Base-by-base conservation (phyloP, 1,284 basidiomycete genomes). In the Coriolopsis trogii region DNA sequence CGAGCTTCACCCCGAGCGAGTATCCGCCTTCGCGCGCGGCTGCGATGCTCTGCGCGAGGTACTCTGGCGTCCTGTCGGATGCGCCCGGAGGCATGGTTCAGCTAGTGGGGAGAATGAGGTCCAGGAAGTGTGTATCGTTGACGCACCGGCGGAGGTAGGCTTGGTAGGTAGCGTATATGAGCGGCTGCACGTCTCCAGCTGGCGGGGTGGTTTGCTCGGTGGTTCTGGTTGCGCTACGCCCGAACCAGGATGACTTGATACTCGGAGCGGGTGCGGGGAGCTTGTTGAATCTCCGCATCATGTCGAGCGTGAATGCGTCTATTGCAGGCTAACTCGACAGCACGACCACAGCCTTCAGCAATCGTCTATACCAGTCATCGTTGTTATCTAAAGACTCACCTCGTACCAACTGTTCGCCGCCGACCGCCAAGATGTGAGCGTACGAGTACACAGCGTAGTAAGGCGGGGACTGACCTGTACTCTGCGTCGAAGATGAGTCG, bases 1-100 rank as follows among this genome's bases (percentile, higher is more conserved):
- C 95, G 49, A 98, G 87, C 73, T 98, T 98, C 56, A 95, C 85
- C 15, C 95, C 95, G 2, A 98, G 80, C 0, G 89, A 78, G 68
- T 94, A 98, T 38, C 81, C 78, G 60, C 86, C 76, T 40, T 68
- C 70, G 56, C 82, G 76, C 7, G 95, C 89, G 49, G 91, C 85
- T n/a, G 73, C 72, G 39, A 95, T 71, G 28, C 85, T 81, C 25
- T 81, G 80, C 0, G 73, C 73, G 16, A 97, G 79, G 56, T 93
- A 85, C 21, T 73, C 68, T 0, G 87, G 87, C 1, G 84, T 88
- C 53, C 90, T 88, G 52, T 34, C 26, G 41, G 7, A 33, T 6
- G 7, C 12, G 13, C 31, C 16, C 51, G 36, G 39, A 30, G 34
- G n/a, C n/a, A n/a, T n/a, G 43, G 33, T 42, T 43, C 57, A 53